phyloP scores from a whole-genome alignment of 1,284 basidiomycete genomes.

The Rhodotorula sp. region DNA sequence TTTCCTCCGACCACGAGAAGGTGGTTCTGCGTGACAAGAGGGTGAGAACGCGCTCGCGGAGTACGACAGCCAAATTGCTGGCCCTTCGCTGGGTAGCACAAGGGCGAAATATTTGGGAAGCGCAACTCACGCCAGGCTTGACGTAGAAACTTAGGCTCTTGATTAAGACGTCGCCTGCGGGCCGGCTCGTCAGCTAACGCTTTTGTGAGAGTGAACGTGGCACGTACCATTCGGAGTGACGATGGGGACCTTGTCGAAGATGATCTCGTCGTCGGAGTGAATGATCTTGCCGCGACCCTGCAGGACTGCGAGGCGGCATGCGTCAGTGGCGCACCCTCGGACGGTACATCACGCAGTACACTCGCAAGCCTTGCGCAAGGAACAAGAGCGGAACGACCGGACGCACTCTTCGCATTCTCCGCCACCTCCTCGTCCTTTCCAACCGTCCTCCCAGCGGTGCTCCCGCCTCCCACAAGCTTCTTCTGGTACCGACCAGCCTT shows the following conservation, averaged over 20 bases:
- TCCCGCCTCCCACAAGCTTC: slow-evolving; percentile 66
- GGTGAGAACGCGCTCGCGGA: background rate
- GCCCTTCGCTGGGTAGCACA: slow-evolving; percentile 3
- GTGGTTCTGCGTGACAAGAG: slow-evolving; percentile 62
- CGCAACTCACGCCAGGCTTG: slow-evolving; percentile 71
- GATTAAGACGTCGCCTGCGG: slow-evolving; percentile 56
- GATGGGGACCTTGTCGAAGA: slow-evolving; percentile 90
- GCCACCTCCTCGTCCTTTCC: slow-evolving; percentile 10
- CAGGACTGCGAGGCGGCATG: slow-evolving; percentile 59
- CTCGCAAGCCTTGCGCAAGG: too few relatives aligned
- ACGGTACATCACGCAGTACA: too few relatives aligned
- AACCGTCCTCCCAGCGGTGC: slow-evolving; percentile 55
- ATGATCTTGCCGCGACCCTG: slow-evolving; percentile 74
- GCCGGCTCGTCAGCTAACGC: too few relatives aligned
- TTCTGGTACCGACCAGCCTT: slow-evolving; percentile 84
- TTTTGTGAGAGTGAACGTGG: background rate
- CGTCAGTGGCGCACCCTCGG: too few relatives aligned
- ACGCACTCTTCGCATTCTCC: slow-evolving; percentile 71
- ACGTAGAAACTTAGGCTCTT: slow-evolving; percentile 76
- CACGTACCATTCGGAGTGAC: slow-evolving; percentile 81
- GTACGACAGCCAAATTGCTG: too few relatives aligned
- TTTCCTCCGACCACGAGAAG: slow-evolving; percentile 74
- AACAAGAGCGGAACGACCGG: background rate
- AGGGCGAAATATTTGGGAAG: background rate
- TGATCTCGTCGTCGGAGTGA: slow-evolving; percentile 76